A percentile compares a stretch with the other conserved stretches of the same genome.
Evolutionary conservation across 371 early-diverging fungal genomes (phyloP).

Genomic region (Lichtheimia hyalospora): DNA sequence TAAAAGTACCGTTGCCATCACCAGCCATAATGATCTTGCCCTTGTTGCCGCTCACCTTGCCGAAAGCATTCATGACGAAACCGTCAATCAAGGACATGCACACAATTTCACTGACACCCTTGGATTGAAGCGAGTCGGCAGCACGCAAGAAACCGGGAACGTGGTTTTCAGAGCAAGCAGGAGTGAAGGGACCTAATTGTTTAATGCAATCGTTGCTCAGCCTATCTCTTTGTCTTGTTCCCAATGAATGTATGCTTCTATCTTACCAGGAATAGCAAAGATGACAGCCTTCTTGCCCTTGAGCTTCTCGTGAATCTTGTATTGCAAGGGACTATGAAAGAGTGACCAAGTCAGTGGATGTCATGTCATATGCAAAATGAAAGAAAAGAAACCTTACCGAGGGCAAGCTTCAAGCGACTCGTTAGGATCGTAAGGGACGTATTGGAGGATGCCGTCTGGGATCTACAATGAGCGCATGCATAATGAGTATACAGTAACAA

Average conservation of each 20-base stretch:
- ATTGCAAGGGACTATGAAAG: conserved; percentile 24
- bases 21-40: conserved; percentile 72
- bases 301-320: conserved; percentile 59
- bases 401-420: conserved; percentile 37
- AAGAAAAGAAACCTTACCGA: conserved; percentile 13
- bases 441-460: conserved; percentile 41
- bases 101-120: conserved; percentile 69
- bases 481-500: no score
- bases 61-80: conserved; percentile 81
- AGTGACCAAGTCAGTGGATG: no score
- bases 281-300: conserved; percentile 77
- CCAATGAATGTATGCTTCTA: not conserved
- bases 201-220: no score
- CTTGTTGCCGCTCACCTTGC: conserved; percentile 56
- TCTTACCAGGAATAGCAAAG: conserved; percentile 73
- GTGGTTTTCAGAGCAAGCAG: conserved; percentile 78
- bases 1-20: conserved; percentile 66
- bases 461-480: conserved; percentile 14
- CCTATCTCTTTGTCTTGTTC: conserved; percentile 6
- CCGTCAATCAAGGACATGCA: conserved; percentile 62
- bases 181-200: conserved; percentile 66
- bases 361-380: no score
- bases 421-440: conserved; percentile 42
- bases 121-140: conserved; percentile 57
- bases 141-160: conserved; percentile 63